Percentiles rank a stretch among this genome's conserved stretches.
Evolutionary conservation across 1,139 yeast genomes (phyloP).

Genomic region (Geotrichum candidum): DNA sequence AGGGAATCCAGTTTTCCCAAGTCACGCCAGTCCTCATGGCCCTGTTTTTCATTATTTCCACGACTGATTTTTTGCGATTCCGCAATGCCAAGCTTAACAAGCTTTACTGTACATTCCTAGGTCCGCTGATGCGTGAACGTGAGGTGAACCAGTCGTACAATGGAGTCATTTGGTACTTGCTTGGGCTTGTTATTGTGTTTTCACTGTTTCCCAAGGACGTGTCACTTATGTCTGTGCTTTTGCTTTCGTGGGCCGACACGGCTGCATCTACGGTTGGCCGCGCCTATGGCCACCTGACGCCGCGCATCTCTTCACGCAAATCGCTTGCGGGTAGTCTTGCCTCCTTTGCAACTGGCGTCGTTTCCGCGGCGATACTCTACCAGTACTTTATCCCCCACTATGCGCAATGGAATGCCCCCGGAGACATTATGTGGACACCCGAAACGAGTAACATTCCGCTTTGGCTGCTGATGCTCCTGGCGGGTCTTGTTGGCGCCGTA

Average conservation of each 20-base stretch:
- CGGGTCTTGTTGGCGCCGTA: conserved; percentile 77
- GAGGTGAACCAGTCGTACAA: conserved; percentile 58
- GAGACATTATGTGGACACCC: conserved; percentile 58
- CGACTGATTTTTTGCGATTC: conserved; percentile 68
- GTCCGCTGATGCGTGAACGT: conserved; percentile 75
- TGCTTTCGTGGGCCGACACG: conserved; percentile 95
- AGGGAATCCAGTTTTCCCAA: conserved; percentile 50
- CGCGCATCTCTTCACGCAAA: conserved; percentile 58
- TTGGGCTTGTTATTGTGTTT: conserved; percentile 72
- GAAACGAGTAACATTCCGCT: conserved; percentile 53
- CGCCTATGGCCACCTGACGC: conserved; percentile 75
- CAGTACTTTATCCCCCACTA: conserved; percentile 64
- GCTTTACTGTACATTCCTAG: conserved; percentile 57
- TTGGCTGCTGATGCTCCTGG: conserved; percentile 48
- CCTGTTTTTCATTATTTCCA: conserved; percentile 50
- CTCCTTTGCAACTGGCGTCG: conserved; percentile 68
- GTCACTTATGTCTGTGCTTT: conserved; percentile 62
- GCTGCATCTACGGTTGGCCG: conserved; percentile 95
- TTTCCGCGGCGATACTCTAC: conserved; percentile 61
- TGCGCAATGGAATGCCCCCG: conserved; percentile 43
- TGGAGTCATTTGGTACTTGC: conserved; percentile 80
- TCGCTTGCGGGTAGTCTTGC: conserved; percentile 87
- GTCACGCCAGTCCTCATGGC: conserved; percentile 50
- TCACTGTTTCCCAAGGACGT: conserved; percentile 72
- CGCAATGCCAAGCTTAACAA: conserved; percentile 54